Base-by-base conservation (phyloP, 2,329 filamentous ascomycete genomes). In the Pseudopyricularia cyperi region DNA sequence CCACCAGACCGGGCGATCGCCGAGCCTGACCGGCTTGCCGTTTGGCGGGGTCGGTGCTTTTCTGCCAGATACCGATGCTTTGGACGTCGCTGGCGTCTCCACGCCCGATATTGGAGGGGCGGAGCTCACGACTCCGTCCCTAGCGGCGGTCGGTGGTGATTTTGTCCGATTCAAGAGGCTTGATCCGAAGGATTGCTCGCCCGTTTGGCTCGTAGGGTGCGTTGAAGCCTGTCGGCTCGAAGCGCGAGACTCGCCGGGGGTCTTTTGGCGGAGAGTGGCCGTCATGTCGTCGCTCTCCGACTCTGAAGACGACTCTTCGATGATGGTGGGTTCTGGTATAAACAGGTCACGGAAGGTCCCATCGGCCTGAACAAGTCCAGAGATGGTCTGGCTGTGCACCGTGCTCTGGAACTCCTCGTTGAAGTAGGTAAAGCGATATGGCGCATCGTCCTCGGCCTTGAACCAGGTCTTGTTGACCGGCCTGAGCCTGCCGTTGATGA, bases 341-440 rank as follows among this genome's bases (percentile, higher is more conserved):
- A 98, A 98, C 0, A 98, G 77, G 59, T 95, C 87, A 54, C 77
- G 77, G 65, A 98, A 98, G 44, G 79, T 86, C 55, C 83, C 79
- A 6, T 89, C 93, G 0, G 87, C 83, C 58, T 95, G 89, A 8
- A 94, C 78, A 19, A 98, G 76, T 64, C 96, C 93, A 2, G 89
- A 95, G 53, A 98, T 95, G 0, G 86, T 93, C 66, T 95, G 88
- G 55, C 89, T 93, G 66, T 98, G 93, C 55, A 98, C 94, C 0
- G 93, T 98, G 65, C 87, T 94, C 61, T 89, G 85, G 52, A 97
- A 89, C 56, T 95, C 89, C 64, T 97, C 93, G 66, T 97, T 97
- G 75, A 98, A 98, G 66, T 98, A 98, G 0, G 93, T 97, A 65
- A 96, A 98, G 26, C 93, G 80, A 65, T 94, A 97, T 0, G 93